phyloP scores from a whole-genome alignment of 73 alveolate species.

The Breviolum minutum region DNA sequence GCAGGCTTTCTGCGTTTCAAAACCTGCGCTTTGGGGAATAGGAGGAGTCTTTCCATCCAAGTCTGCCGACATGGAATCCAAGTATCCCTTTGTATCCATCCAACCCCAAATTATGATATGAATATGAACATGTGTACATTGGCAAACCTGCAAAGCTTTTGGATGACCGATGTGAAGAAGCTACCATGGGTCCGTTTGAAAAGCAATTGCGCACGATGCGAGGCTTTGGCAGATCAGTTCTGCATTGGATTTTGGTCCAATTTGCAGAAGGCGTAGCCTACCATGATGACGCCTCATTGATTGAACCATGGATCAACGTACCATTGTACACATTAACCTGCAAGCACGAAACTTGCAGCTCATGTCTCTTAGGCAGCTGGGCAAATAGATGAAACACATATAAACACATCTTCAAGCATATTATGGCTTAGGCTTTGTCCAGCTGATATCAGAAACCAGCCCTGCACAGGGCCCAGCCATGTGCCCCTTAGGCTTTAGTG shows the following conservation, averaged over 20 bases:
- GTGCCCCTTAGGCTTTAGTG: no score
- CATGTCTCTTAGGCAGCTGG: neutral
- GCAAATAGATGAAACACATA: neutral
- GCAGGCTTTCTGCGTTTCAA: constrained; percentile 2
- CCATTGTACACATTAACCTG: neutral
- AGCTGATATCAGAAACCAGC: no score
- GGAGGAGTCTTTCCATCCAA: neutral
- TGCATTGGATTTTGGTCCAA: constrained; percentile 83
- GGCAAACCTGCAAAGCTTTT: no score
- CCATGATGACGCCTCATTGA: no score
- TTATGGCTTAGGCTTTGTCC: no score
- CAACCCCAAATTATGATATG: neutral
- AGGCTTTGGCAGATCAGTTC: constrained; percentile 76
- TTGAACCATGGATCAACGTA: neutral
- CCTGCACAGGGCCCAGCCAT: no score
- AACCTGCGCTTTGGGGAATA: neutral
- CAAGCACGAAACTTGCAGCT: neutral
- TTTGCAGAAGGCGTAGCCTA: neutral
- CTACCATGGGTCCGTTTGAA: neutral
- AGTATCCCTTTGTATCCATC: neutral
- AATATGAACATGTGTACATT: no score
- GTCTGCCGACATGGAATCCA: neutral
- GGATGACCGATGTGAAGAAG: neutral
- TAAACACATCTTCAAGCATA: neutral
- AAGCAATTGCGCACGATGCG: neutral